These are phyloP conservation scores for Lecanicillium sp. DNA, from an alignment of 2,329 filamentous ascomycete genomes.

Conservation along the genomic window DNA sequence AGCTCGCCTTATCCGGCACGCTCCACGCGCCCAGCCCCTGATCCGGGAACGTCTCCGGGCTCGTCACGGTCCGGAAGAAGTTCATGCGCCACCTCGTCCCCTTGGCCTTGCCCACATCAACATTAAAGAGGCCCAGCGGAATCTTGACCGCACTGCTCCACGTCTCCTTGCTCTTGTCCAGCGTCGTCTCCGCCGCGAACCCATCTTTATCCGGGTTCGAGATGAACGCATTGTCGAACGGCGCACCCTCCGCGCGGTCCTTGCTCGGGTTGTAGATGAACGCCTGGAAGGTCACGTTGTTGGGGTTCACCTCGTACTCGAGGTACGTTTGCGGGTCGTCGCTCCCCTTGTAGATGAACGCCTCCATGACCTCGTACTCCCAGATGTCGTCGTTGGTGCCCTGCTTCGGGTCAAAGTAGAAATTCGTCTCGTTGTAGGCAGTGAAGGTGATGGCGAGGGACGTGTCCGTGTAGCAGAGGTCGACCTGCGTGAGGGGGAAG, in stretches of 20 bases:
- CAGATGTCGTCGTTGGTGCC: conserved; percentile 42
- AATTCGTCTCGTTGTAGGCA: conserved; percentile 40
- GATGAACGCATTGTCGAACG: conserved; percentile 40
- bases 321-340: conserved; percentile 43
- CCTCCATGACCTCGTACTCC: conserved; percentile 46
- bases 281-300: conserved; percentile 46
- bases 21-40: conserved; percentile 42
- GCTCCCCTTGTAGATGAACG: conserved; percentile 40
- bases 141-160: conserved; percentile 38
- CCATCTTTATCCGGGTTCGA: conserved; percentile 35
- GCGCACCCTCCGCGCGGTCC: conserved; percentile 32
- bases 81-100: conserved; percentile 47
- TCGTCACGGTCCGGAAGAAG: conserved; percentile 43
- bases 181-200: conserved; percentile 32
- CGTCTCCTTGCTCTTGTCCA: conserved; percentile 29
- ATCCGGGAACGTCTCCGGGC: conserved; percentile 36
- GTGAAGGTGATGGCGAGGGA: conserved; percentile 37
- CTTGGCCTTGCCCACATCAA: conserved; percentile 35
- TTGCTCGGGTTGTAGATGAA: conserved; percentile 47
- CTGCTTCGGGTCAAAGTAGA: conserved; percentile 38
- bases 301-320: conserved; percentile 45
- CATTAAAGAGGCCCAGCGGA: conserved; percentile 44
- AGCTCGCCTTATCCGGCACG: conserved; percentile 38
- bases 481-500: conserved; percentile 40
- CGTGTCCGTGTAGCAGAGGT: conserved; percentile 40